A percentile compares a stretch with the other conserved stretches of the same genome.
Conservation (phyloP, 169 alveolate species). For the Plasmodium vivax region DNA sequence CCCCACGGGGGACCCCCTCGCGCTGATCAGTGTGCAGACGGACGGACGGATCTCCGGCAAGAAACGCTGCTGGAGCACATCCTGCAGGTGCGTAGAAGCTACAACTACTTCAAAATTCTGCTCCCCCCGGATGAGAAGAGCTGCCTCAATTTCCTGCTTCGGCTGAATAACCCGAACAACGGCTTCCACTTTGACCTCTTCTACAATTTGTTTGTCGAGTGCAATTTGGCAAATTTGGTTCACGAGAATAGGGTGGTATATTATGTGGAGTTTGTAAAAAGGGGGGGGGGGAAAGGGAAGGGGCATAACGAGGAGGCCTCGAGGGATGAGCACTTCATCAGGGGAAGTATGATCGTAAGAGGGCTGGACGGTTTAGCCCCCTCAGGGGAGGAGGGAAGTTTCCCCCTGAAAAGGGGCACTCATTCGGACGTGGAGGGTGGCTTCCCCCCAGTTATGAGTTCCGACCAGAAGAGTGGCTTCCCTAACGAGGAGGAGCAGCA, state of each 20-base stretch:
- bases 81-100: background rate
- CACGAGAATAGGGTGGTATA: slow-evolving; percentile 61
- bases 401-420: background rate
- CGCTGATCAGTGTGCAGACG: background rate
- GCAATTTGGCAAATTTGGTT: slow-evolving; percentile 2
- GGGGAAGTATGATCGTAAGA: background rate
- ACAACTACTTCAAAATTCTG: slow-evolving; percentile 22
- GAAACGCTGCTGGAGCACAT: slow-evolving; percentile 23
- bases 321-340: background rate
- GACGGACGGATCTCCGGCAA: background rate
- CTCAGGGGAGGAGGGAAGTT: background rate
- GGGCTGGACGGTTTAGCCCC: background rate
- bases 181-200: slow-evolving; percentile 32
- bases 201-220: slow-evolving; percentile 32
- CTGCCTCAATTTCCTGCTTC: slow-evolving; percentile 40
- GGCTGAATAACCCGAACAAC: background rate
- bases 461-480: background rate
- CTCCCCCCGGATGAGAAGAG: slow-evolving; percentile 31
- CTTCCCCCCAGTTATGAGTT: background rate
- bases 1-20: background rate
- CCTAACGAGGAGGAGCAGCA: background rate
- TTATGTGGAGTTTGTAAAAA: slow-evolving; percentile 30
- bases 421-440: background rate
- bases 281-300: background rate
- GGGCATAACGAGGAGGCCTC: background rate